Conservation (phyloP, 768 basidiomycete genomes). For the Suillus tomentosus region DNA sequence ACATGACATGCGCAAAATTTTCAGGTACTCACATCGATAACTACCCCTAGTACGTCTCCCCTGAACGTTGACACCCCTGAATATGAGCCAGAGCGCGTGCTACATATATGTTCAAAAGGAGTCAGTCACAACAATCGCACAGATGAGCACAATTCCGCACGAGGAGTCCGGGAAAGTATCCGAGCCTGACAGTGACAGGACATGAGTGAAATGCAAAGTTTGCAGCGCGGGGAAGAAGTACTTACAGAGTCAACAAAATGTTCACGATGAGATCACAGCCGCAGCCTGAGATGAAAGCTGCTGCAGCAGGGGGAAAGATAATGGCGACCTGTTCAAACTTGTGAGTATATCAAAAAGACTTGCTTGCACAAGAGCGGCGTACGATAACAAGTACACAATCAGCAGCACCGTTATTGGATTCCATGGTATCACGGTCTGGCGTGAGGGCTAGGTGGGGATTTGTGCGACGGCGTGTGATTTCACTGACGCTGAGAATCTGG, state of each 20-base stretch:
- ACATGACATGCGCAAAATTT: not conserved
- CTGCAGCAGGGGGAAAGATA: constrained; percentile 79
- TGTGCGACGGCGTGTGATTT: not conserved
- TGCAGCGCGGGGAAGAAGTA: constrained; percentile 6
- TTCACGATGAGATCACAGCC: constrained; percentile 83
- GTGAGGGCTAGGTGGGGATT: not conserved
- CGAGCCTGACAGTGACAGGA: constrained; percentile 47
- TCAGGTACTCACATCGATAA: constrained; percentile 59
- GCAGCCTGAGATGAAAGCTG: constrained; percentile 74
- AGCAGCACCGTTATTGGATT: not conserved
- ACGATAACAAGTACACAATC: not conserved
- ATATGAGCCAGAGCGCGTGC: constrained; percentile 88
- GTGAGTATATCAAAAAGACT: not conserved
- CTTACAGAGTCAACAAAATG: constrained; percentile 75
- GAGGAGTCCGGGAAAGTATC: constrained; percentile 67
- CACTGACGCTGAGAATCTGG: too few relatives aligned
- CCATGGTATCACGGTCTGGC: not conserved
- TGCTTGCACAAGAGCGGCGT: not conserved
- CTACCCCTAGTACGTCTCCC: constrained; percentile 69
- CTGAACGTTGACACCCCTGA: constrained; percentile 80
- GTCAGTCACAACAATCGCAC: not conserved
- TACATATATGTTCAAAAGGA: constrained; percentile 18
- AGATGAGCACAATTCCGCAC: constrained; percentile 30
- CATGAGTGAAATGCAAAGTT: not conserved
- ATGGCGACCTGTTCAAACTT: constrained; percentile 66